Conservation (phyloP, 164 flowering plant species). For the Piper betle region DNA sequence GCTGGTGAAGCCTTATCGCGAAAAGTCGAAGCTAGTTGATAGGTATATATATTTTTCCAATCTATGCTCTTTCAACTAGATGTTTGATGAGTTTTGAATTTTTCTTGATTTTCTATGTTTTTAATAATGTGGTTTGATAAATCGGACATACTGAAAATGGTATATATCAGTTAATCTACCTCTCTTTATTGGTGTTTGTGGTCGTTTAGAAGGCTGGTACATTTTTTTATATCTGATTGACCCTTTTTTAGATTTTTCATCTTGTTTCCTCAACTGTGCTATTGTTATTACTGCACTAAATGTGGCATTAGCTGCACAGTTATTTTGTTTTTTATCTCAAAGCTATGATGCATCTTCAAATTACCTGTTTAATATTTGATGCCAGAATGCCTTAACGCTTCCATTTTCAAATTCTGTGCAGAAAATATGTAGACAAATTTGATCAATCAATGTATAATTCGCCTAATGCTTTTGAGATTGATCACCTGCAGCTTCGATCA, state of each 20-base stretch:
- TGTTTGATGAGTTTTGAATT: too few relatives aligned
- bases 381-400: not conserved
- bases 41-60: slow-evolving; percentile 23
- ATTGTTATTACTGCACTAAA: too few relatives aligned
- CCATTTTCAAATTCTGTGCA: slow-evolving; percentile 8
- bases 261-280: too few relatives aligned
- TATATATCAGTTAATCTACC: too few relatives aligned
- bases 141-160: not conserved
- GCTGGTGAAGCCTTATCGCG: slow-evolving; percentile 90
- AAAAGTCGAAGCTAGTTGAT: slow-evolving; percentile 57
- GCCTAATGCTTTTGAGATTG: slow-evolving; percentile 29
- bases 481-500: slow-evolving; percentile 31
- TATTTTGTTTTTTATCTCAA: too few relatives aligned
- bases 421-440: slow-evolving; percentile 41
- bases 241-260: too few relatives aligned
- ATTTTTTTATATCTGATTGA: too few relatives aligned
- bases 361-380: not conserved
- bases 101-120: too few relatives aligned
- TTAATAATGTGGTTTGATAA: not conserved
- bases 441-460: slow-evolving; percentile 25
- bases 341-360: not conserved
- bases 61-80: not conserved
- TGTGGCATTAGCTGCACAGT: too few relatives aligned
- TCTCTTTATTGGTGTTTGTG: not conserved
- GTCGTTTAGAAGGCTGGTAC: not conserved